These are phyloP conservation scores for Alternaria alternata DNA, from an alignment of 2,329 filamentous ascomycete genomes.

Conservation along the genomic window DNA sequence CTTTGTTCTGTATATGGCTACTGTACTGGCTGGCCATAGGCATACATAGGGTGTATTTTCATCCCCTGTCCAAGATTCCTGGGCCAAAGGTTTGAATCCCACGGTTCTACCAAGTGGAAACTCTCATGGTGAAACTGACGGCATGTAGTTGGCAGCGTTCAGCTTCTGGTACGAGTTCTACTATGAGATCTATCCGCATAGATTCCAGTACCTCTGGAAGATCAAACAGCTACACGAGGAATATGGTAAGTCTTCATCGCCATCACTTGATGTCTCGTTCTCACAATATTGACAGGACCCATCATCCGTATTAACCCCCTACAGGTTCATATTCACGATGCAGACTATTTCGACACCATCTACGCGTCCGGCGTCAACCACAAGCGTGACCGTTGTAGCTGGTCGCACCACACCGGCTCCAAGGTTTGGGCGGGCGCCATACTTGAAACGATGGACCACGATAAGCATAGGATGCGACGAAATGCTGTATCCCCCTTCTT, in stretches of 20 bases:
- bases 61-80: not conserved
- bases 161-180: constrained; percentile 40
- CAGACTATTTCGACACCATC: constrained; percentile 23
- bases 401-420: constrained; percentile 13
- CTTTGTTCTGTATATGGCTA: not conserved
- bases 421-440: constrained; percentile 11
- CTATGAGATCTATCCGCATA: constrained; percentile 35
- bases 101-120: too few species aligned
- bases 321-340: constrained; percentile 30
- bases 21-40: not conserved
- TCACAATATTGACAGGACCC: not conserved
- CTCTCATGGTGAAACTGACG: not conserved
- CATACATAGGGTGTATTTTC: not conserved
- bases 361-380: constrained; percentile 19
- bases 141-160: not conserved
- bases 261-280: not conserved
- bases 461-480: constrained; percentile 34
- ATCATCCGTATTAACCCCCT: constrained; percentile 25
- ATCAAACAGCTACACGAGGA: constrained; percentile 41
- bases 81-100: not conserved
- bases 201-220: constrained; percentile 31
- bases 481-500: constrained; percentile 35
- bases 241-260: constrained; percentile 10
- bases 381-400: constrained; percentile 19
- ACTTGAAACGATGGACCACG: constrained; percentile 30